Evolutionary conservation across 768 basidiomycete genomes (phyloP).

Genomic region (Butyriboletus loyo): DNA sequence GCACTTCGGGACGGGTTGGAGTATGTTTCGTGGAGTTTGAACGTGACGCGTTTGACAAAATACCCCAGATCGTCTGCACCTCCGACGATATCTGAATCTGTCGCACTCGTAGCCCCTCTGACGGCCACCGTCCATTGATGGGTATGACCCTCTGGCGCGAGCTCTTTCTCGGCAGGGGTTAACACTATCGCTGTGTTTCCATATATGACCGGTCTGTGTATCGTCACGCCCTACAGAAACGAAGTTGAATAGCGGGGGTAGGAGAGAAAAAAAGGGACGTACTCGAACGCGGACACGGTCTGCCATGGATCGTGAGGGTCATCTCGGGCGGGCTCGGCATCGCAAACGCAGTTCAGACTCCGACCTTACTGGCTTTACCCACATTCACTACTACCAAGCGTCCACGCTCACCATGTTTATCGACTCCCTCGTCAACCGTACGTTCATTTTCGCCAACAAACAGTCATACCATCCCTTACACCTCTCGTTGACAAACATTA

Average conservation of each 20-base stretch:
- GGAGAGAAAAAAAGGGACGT: slow-evolving; percentile 28
- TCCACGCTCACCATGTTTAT: slow-evolving; percentile 42
- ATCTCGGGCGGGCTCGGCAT: slow-evolving; percentile 40
- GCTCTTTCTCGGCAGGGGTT: slow-evolving; percentile 65
- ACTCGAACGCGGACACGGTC: slow-evolving; percentile 82
- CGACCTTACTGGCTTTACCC: slow-evolving; percentile 10
- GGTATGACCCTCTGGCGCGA: slow-evolving; percentile 70
- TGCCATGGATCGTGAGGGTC: slow-evolving; percentile 44
- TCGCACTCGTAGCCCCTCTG: slow-evolving; percentile 76
- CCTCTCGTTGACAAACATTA: slow-evolving; percentile 12
- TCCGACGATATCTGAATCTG: slow-evolving; percentile 75
- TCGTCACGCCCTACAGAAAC: slow-evolving; percentile 69
- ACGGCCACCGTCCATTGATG: slow-evolving; percentile 97
- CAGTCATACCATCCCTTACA: fast-evolving
- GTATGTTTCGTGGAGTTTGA: slow-evolving; percentile 98
- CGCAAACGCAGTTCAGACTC: slow-evolving; percentile 35
- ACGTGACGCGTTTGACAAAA: slow-evolving; percentile 93
- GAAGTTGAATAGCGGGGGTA: neutral
- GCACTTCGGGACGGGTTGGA: slow-evolving; percentile 84
- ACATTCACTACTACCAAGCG: neutral
- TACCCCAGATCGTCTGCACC: slow-evolving; percentile 88
- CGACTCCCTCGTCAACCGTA: slow-evolving; percentile 65
- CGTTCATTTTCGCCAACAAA: slow-evolving; percentile 17
- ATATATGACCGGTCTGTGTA: slow-evolving; percentile 90
- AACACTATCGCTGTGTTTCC: slow-evolving; percentile 88